phyloP scores from a whole-genome alignment of 1,284 basidiomycete genomes.

The Clitocybe nebularis region DNA sequence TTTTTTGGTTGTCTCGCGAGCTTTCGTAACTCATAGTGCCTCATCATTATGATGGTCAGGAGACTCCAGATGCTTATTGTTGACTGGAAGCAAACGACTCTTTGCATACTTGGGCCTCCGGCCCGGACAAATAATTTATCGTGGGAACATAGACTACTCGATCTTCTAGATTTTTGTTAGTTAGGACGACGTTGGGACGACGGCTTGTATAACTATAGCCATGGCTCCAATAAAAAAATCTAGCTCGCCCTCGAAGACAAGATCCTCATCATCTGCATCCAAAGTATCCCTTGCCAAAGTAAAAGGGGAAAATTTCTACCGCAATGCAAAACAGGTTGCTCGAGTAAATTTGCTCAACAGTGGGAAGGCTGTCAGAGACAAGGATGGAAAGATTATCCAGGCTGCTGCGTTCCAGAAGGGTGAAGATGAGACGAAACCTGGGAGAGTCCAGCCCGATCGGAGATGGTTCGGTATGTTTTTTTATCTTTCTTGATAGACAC shows the following conservation, averaged over 20 bases:
- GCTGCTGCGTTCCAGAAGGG: slow-evolving; percentile 92
- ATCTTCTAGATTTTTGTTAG: no score
- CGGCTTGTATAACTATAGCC: no score
- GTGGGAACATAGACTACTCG: no score
- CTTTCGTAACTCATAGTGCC: no score
- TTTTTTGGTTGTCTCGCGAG: no score
- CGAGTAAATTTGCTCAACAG: slow-evolving; percentile 89
- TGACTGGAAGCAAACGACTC: no score
- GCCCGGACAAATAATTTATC: no score
- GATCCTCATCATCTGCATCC: slow-evolving; percentile 36
- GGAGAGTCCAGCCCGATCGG: slow-evolving; percentile 88
- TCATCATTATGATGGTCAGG: no score
- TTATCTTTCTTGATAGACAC: slow-evolving; percentile 8
- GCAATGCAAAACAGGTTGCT: slow-evolving; percentile 82
- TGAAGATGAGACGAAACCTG: slow-evolving; percentile 83
- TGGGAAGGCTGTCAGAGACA: slow-evolving; percentile 85
- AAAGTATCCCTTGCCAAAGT: slow-evolving; percentile 63
- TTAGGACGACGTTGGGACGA: no score
- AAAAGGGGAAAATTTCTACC: slow-evolving; percentile 92
- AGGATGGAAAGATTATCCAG: slow-evolving; percentile 86
- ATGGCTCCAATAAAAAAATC: slow-evolving; percentile 60
- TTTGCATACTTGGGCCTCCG: no score
- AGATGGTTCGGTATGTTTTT: slow-evolving; percentile 85
- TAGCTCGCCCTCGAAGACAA: slow-evolving; percentile 43
- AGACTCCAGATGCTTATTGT: no score